Conservation (phyloP, 2,329 filamentous ascomycete genomes). For the Scortechinia acanthostroma region DNA sequence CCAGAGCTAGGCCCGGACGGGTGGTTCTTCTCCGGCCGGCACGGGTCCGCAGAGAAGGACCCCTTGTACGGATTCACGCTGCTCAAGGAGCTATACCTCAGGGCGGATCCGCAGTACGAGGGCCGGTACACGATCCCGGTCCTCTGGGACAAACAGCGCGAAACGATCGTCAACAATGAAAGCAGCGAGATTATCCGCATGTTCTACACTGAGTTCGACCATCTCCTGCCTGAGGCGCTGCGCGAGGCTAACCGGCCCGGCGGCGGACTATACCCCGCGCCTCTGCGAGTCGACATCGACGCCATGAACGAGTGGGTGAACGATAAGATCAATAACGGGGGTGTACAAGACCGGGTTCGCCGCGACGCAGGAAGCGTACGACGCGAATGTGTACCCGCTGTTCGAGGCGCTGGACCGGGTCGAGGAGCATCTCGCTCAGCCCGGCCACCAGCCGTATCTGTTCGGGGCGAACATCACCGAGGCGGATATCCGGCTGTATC, state of each 20-base stretch:
- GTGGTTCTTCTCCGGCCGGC: slow-evolving; percentile 35
- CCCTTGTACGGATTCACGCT: slow-evolving; percentile 61
- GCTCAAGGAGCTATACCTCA: slow-evolving; percentile 65
- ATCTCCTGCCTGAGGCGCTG: slow-evolving; percentile 39
- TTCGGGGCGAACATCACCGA: slow-evolving; percentile 61
- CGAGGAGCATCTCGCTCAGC: slow-evolving; percentile 43
- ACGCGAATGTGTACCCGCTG: slow-evolving; percentile 48
- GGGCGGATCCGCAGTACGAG: slow-evolving; percentile 49
- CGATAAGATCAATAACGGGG: slow-evolving; percentile 35
- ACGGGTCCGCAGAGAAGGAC: slow-evolving; percentile 49
- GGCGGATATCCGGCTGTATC: slow-evolving; percentile 61
- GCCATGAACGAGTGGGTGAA: slow-evolving; percentile 65
- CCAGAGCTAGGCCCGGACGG: slow-evolving; percentile 53
- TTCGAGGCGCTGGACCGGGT: slow-evolving; percentile 60
- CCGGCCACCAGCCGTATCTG: slow-evolving; percentile 43
- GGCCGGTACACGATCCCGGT: background rate
- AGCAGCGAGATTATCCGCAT: slow-evolving; percentile 64
- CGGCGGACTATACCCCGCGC: slow-evolving; percentile 47
- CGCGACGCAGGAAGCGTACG: slow-evolving; percentile 56
- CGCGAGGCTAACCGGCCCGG: slow-evolving; percentile 39
- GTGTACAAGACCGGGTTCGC: slow-evolving; percentile 58
- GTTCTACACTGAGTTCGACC: slow-evolving; percentile 65
- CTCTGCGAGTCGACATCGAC: slow-evolving; percentile 49
- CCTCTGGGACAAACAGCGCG: slow-evolving; percentile 45
- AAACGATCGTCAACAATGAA: slow-evolving; percentile 61